Percentiles rank a stretch among this genome's conserved stretches.
Evolutionary conservation across 257 asterid species (phyloP).

Genomic region (Hygrophila difformis): DNA sequence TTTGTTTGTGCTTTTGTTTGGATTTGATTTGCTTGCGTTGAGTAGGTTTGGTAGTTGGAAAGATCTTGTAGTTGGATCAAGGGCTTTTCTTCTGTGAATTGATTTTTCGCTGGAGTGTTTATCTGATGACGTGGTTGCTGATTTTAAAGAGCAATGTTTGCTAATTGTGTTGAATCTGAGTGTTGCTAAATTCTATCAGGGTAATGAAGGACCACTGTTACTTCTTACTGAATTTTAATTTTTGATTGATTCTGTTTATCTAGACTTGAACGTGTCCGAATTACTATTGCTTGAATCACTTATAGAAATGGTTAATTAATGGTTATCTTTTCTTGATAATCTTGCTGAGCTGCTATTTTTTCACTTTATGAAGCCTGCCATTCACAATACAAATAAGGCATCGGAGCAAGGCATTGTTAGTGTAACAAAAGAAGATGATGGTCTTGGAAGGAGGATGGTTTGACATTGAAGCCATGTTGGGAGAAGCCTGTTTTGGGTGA

Average conservation of each 20-base stretch:
- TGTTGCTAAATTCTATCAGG: no score
- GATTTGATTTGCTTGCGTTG: not conserved
- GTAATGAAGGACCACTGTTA: no score
- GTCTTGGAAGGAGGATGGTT: conserved; percentile 63
- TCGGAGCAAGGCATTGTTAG: conserved; percentile 42
- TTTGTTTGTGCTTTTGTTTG: no score
- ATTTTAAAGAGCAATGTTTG: no score
- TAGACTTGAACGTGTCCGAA: no score
- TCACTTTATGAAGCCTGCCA: conserved; percentile 27
- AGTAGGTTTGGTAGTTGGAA: not conserved
- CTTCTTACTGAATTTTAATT: no score
- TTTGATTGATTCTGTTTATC: no score
- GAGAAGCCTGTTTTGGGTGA: conserved; percentile 64
- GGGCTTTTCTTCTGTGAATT: not conserved
- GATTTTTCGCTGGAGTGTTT: conserved; percentile 4
- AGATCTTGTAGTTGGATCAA: not conserved
- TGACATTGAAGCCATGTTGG: conserved; percentile 76
- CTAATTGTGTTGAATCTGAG: no score
- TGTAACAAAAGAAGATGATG: conserved; percentile 43
- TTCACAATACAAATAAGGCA: conserved; percentile 42
- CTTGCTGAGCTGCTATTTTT: conserved; percentile 10
- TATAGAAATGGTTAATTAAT: no score
- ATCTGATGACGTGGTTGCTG: not conserved
- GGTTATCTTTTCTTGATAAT: not conserved
- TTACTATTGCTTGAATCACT: no score